Evolutionary conservation across 371 early-diverging fungal genomes (phyloP), one percentile per base, ranked within the genome.

Genomic region (Polyrhizophydium stewartii): DNA sequence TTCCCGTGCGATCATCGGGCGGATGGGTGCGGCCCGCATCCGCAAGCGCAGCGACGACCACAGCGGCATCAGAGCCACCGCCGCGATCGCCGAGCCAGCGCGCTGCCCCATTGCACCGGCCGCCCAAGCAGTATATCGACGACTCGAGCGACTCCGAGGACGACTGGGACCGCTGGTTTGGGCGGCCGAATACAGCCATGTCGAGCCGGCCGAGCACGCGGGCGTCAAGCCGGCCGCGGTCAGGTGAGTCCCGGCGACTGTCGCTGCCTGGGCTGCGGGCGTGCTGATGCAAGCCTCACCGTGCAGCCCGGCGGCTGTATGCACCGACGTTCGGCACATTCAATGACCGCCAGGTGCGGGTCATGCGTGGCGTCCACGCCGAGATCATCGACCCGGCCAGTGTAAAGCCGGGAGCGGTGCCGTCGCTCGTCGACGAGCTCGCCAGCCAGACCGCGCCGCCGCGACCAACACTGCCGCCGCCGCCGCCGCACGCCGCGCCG

Each of bases 101-200:
- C n/a, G n/a, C n/a, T n/a, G n/a, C n/a, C n/a, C n/a, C n/a, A n/a
- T n/a, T 13, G 35, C 7, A 3, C 35, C 7, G 13, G 35, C 35
- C 7, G 35, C 35, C 35, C 7, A 3, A 35, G 13, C 35, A 13
- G 35, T 45, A 53, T 53, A 2, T 31, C 5, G 53, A 53, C n/a
- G 53, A 53, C 24, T 53, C 53, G 3, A 53, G 53, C 32, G 53
- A 53, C 25, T 53, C 53, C 2, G 49, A 47, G 9, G 53, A 53
- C 24, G 45, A 45, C 45, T 53, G 30, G 30, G n/a, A 53, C 24
- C 21, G 7, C 5, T 5, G 10, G 53, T 53, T 53, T 53, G 35
- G 3, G 7, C 3, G 35, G 25, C 53, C 30, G 9, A 53, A 35
- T 27, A 53, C 35, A 24, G 5, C 53, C 13, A 53, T n/a, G 19